Percentiles rank a stretch among this genome's conserved stretches.
These are phyloP conservation scores for Penstemon davidsonii DNA, from an alignment of 257 asterid species.

Conservation along the genomic window DNA sequence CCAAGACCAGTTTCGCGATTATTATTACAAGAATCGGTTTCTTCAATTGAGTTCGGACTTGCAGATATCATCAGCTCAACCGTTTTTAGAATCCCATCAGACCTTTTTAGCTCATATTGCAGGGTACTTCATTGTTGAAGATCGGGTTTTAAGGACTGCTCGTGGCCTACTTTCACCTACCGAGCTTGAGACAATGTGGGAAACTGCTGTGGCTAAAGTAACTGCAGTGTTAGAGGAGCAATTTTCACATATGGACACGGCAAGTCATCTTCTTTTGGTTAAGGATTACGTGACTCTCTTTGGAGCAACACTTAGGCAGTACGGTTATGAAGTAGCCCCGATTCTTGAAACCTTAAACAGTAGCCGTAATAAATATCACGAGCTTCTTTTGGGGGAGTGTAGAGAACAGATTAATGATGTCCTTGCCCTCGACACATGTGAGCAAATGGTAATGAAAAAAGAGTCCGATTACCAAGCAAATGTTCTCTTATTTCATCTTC, in stretches of 20 bases:
- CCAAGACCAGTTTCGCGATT: conserved; percentile 73
- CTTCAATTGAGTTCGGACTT: conserved; percentile 84
- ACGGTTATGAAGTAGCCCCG: conserved; percentile 76
- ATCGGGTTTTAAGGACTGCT: conserved; percentile 84
- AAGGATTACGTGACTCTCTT: conserved; percentile 93
- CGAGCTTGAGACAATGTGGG: conserved; percentile 95
- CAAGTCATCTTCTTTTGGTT: conserved; percentile 82
- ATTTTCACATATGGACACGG: conserved; percentile 67
- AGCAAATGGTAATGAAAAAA: conserved; percentile 91
- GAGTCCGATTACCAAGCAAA: conserved; percentile 90
- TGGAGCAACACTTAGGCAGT: conserved; percentile 84
- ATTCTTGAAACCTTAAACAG: conserved; percentile 74
- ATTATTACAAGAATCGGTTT: conserved; percentile 70
- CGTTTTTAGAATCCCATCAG: conserved; percentile 80
- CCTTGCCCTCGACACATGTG: conserved; percentile 52
- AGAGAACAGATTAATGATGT: conserved; percentile 60
- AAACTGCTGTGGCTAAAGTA: conserved; percentile 71
- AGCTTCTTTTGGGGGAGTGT: conserved; percentile 79
- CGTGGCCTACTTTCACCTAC: conserved; percentile 69
- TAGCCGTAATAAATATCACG: conserved; percentile 78
- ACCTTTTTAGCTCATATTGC: conserved; percentile 76
- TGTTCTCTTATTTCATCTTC: conserved; percentile 82
- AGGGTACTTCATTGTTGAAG: conserved; percentile 85
- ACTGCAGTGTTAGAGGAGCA: conserved; percentile 67
- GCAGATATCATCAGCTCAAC: conserved; percentile 71